Percentiles rank a stretch among this genome's conserved stretches.
Conservation (phyloP, 805 yeast genomes). For the Starmerella kuoi region DNA sequence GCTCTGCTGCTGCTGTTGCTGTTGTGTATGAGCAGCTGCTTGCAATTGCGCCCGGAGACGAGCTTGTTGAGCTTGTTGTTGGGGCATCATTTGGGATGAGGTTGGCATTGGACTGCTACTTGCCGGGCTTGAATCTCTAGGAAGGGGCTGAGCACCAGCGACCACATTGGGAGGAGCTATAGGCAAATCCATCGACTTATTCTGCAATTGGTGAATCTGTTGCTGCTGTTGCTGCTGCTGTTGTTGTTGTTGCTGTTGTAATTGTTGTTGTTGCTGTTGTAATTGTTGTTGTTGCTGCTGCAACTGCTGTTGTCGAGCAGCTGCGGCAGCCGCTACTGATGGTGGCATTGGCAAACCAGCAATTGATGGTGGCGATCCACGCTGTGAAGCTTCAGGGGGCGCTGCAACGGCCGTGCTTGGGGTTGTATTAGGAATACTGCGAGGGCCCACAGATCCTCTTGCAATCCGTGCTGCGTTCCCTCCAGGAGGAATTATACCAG, state of each 20-base stretch:
- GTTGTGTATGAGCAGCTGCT: constrained; percentile 15
- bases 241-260: not conserved
- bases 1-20: constrained; percentile 16
- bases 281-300: constrained; percentile 14
- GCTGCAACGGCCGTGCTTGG: too few species aligned
- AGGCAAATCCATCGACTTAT: constrained; percentile 17
- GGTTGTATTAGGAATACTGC: too few species aligned
- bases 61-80: constrained; percentile 9
- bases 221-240: constrained; percentile 1
- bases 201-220: constrained; percentile 5
- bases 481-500: too few species aligned
- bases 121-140: not conserved
- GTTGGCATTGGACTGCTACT: too few species aligned
- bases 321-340: constrained; percentile 23
- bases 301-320: constrained; percentile 17
- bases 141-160: too few species aligned
- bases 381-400: too few species aligned
- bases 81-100: too few species aligned
- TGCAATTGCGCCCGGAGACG: constrained; percentile 3
- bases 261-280: constrained; percentile 5
- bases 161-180: too few species aligned
- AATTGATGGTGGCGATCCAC: constrained; percentile 17
- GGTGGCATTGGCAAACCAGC: constrained; percentile 25
- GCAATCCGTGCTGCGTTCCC: too few species aligned
- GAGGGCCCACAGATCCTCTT: too few species aligned